Base-by-base conservation (phyloP, 352 stramenopile genomes). In the Phytopythium sindhum region DNA sequence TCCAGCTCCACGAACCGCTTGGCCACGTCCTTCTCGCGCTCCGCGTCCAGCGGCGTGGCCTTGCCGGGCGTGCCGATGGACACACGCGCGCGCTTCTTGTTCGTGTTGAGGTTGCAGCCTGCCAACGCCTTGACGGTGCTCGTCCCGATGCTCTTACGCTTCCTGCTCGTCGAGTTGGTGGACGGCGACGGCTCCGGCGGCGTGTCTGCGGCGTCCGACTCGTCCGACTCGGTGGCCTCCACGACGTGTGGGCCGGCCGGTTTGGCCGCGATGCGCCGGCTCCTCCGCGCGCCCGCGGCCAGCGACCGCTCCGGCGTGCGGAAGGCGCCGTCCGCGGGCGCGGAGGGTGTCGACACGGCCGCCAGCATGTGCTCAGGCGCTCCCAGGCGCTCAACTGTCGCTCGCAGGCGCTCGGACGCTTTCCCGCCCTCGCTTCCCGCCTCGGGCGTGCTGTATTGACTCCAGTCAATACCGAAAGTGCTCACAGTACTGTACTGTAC, bases 1-100 rank as follows among this genome's bases (percentile, higher is more conserved):
- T 95, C 83, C 51, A 89, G 73, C 37, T 95, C 84, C 42, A 92
- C 72, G 57, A 96, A 96, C 17, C 75, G 78, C 54, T 89, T 75
- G 59, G 83, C 75, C 19, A 96, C 73, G 54, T 92, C 84, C 26
- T 85, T 67, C 45, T 88, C 76, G 21, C 88, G 81, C 31, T 68
- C 53, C 19, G 70, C 58, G 39, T 78, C 74, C 63, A 96, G 73
- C 35, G 84, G 86, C 15, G 69, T 90, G 31, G 79, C 88, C 69
- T 93, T 95, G 12, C 84, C 85, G 0, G 86, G 86, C 2, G 78
- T 86, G 26, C 81, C 75, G 52, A 93, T 78, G 29, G 84, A 91
- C 65, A 80, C 69, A 11, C 81, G 68, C 51, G 72, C 72, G 31
- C 84, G 76, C 57, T 90, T 91, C 59, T 67, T 76, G 61, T 28